Percentiles rank a stretch among this genome's conserved stretches.
Conservation (phyloP, 179 eudicot genomes). For the Vitellaria paradoxa region DNA sequence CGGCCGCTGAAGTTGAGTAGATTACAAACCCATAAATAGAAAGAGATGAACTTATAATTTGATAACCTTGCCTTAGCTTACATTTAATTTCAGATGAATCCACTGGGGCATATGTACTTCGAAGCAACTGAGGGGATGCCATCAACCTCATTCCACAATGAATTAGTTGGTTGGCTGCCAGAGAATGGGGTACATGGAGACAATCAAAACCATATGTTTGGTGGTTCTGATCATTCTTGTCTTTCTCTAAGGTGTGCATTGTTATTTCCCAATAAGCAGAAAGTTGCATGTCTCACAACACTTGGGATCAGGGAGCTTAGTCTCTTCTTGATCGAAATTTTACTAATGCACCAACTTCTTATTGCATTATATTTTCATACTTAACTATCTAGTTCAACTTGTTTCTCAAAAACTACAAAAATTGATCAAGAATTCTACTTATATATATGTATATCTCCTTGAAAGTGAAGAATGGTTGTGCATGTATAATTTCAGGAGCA, state of each 20-base stretch:
- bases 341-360: no score
- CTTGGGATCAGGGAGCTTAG: no score
- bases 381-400: no score
- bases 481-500: constrained; percentile 8
- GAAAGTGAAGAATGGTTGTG: neutral
- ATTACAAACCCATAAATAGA: no score
- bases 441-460: neutral
- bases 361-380: no score
- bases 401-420: no score
- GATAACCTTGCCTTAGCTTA: neutral
- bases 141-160: constrained; percentile 34
- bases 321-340: no score
- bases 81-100: constrained; percentile 14
- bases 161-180: constrained; percentile 36
- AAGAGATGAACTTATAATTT: no score
- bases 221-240: constrained; percentile 31
- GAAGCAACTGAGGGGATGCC: constrained; percentile 46
- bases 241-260: constrained; percentile 26
- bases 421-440: neutral
- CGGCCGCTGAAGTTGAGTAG: no score
- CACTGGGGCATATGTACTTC: constrained; percentile 34
- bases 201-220: constrained; percentile 28
- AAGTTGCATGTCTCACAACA: no score
- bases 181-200: constrained; percentile 26
- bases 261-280: no score